A percentile compares a stretch with the other conserved stretches of the same genome.
phyloP scores from a whole-genome alignment of 73 alveolate genomes.

The Blepharisma stoltei region DNA sequence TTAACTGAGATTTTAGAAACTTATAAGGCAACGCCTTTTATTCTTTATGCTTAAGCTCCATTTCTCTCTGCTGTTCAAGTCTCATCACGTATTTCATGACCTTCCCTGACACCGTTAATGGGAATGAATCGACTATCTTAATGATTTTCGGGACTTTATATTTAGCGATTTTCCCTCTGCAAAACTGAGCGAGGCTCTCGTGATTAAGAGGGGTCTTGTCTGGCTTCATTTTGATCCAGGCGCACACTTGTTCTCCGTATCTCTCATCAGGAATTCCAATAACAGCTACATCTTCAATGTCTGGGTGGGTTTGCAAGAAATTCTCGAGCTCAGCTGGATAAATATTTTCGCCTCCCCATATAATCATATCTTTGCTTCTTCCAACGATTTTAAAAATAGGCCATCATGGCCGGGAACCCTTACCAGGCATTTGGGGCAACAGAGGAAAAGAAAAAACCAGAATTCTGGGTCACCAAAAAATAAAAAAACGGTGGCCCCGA shows the following conservation, averaged over 20 bases:
- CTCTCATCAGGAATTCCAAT: constrained; percentile 71
- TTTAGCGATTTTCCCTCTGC: constrained; percentile 68
- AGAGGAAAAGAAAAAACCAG: too few relatives aligned
- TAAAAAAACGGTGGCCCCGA: too few relatives aligned
- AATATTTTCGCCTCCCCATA: constrained; percentile 88
- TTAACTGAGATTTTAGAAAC: too few relatives aligned
- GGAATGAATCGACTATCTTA: constrained; percentile 58
- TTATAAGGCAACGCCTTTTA: too few relatives aligned
- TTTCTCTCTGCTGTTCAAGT: background rate
- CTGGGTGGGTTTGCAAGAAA: constrained; percentile 51
- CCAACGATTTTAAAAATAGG: constrained; percentile 75
- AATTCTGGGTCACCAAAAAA: background rate
- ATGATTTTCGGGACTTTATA: constrained; percentile 64
- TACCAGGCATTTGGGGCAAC: too few relatives aligned
- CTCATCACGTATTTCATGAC: constrained; percentile 73
- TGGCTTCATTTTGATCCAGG: constrained; percentile 63
- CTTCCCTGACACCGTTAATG: constrained; percentile 83
- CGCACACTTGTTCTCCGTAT: constrained; percentile 79
- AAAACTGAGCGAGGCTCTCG: constrained; percentile 45
- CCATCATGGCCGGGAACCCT: too few relatives aligned
- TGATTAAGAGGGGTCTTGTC: constrained; percentile 32
- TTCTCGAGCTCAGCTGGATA: constrained; percentile 83
- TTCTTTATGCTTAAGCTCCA: too few relatives aligned
- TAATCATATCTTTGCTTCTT: constrained; percentile 78
- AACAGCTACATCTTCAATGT: constrained; percentile 62